Percentiles rank a stretch among this genome's conserved stretches.
Evolutionary conservation across 495 filamentous ascomycete species (phyloP).

Genomic region (Neurospora sublineolata): DNA sequence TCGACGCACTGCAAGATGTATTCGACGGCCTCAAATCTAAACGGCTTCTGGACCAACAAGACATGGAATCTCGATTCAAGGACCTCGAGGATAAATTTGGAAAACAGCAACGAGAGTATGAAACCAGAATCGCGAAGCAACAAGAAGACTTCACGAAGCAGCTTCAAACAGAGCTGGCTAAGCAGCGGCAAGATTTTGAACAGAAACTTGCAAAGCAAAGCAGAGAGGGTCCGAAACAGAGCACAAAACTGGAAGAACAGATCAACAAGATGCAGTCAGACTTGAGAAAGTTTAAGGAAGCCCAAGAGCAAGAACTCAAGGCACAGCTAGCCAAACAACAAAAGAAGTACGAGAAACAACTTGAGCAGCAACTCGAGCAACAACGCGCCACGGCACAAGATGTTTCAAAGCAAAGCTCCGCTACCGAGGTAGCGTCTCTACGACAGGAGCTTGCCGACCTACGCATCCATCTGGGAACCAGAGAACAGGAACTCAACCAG

Average conservation of each 20-base stretch:
- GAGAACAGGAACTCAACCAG: background rate
- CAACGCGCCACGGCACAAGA: background rate
- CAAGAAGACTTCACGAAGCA: background rate
- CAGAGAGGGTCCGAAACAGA: conserved; percentile 2
- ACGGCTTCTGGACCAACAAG: background rate
- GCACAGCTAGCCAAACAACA: background rate
- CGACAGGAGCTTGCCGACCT: background rate
- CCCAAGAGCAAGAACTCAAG: background rate
- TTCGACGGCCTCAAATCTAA: background rate
- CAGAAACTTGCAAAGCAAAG: background rate
- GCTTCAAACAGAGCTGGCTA: conserved; percentile 1
- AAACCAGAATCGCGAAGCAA: background rate
- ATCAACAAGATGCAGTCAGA: conserved; percentile 1
- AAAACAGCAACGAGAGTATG: background rate
- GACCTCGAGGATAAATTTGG: background rate
- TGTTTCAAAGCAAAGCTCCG: background rate
- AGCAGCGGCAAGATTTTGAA: conserved; percentile 1
- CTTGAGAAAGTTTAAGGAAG: background rate
- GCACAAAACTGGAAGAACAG: conserved; percentile 1
- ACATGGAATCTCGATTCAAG: background rate
- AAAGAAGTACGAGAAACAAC: background rate
- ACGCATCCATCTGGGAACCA: background rate
- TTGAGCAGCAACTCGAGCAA: background rate
- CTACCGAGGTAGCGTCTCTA: background rate
- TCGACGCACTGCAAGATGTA: background rate